Base-by-base conservation (phyloP, 192 early-diverging fungal genomes). In the Jimgerdemannia flammicorona region DNA sequence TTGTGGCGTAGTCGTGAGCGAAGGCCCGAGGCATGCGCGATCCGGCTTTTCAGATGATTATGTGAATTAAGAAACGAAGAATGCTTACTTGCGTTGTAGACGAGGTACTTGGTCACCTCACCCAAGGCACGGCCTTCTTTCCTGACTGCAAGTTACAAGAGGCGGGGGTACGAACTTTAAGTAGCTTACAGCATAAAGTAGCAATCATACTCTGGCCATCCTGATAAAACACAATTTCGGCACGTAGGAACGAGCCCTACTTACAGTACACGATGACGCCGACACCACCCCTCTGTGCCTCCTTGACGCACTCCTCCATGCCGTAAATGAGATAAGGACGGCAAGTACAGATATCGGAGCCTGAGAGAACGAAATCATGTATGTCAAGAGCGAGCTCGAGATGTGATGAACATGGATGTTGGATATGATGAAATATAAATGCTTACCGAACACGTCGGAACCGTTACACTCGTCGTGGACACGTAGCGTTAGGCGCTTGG, bases 381-480 rank as follows among this genome's bases (percentile, higher is more conserved):
- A n/a, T n/a, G n/a, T n/a, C n/a, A n/a, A n/a, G n/a, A n/a, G n/a
- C n/a, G n/a, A n/a, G n/a, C n/a, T n/a, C n/a, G n/a, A n/a, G n/a
- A n/a, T n/a, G n/a, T n/a, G n/a, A n/a, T n/a, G n/a, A n/a, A n/a
- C n/a, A n/a, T n/a, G n/a, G n/a, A n/a, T n/a, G n/a, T n/a, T n/a
- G n/a, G n/a, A n/a, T n/a, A n/a, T n/a, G n/a, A n/a, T n/a, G n/a
- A n/a, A n/a, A n/a, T n/a, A n/a, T n/a, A 42, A 40, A 29, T 19
- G 40, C 42, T 76, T 80, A 80, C 93, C 93, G 84, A 94, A 94
- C 8, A 95, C 93, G 66, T 95, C 93, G 0, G 91, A 93, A 19
- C 95, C 96, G 81, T 98, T 98, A 85, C 96, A 98, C 74, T 98
- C 96, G 80, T 98, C 96, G 83, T 98, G 96, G 1, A 98, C 94